Base-by-base conservation (phyloP, 78 protist genomes). In the Diacronema lutheri region DNA sequence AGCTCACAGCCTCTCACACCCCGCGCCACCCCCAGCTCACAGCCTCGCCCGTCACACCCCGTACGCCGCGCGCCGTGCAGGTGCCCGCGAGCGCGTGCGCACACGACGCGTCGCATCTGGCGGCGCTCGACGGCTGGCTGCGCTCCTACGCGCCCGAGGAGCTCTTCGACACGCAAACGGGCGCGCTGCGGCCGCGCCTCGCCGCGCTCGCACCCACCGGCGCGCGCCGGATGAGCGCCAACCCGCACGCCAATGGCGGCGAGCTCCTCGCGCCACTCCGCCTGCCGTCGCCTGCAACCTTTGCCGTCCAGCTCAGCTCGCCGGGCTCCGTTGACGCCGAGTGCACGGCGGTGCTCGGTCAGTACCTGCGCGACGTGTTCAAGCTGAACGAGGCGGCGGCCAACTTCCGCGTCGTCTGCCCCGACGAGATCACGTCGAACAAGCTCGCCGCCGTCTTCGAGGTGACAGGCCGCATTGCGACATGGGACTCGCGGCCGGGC, bases 401-500 rank as follows among this genome's bases (percentile, higher is more conserved):
- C 81, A 83, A 83, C 80, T 69, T 83, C 50, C 33, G 87, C 12
- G 33, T 83, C 76, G 5, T 83, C 56, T 29, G 87, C 38, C 87
- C 87, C 20, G 87, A 83, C 40, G 87, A 83, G 41, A 83, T 80
- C 35, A 38, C 78, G 57, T 46, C 69, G 40, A 83, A 83, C 77
- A 12, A 21, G 33, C 56, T 83, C 60, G 50, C 29, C 21, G 16
- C 40, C 82, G 71, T 83, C 65, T 83, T 72, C 50, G 87, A 83
- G 58, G 82, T 9, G 29, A 29, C 65, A 10, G 79, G 55, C 38
- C 37, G 79, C 46, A 13, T 33, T 4, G n/a, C n/a, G 82, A 55
- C 62, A 38, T 19, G 21, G 41, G 25, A 65, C 20, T 4, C 25
- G 21, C 14, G 12, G 79, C 60, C n/a, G 25, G 80, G 37, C 29